These are phyloP conservation scores for Sugiyamaella americana DNA, from an alignment of 805 yeast genomes.

Conservation along the genomic window DNA sequence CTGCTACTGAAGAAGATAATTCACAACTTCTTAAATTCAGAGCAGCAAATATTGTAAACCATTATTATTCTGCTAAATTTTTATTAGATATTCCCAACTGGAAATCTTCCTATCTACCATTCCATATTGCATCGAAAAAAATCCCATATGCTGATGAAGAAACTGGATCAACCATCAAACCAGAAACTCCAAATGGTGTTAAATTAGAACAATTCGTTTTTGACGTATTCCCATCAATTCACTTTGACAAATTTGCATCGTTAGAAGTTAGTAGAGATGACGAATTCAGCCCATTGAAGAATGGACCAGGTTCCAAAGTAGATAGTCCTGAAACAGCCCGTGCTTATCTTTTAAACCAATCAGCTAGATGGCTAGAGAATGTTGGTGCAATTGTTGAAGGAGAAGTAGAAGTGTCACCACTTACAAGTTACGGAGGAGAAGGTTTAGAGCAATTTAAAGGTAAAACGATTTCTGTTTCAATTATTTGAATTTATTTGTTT, in stretches of 20 bases:
- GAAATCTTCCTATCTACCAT: constrained; percentile 57
- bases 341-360: constrained; percentile 54
- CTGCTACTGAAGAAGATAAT: constrained; percentile 48
- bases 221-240: constrained; percentile 84
- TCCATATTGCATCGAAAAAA: constrained; percentile 90
- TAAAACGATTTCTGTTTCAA: constrained; percentile 6
- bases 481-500: constrained; percentile 3
- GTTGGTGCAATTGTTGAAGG: constrained; percentile 61
- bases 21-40: constrained; percentile 57
- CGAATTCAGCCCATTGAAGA: constrained; percentile 93
- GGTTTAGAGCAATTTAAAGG: constrained; percentile 40
- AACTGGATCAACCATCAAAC: constrained; percentile 47
- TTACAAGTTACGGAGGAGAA: constrained; percentile 70
- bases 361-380: constrained; percentile 64
- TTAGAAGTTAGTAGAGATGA: constrained; percentile 79
- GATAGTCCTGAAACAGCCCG: constrained; percentile 85
- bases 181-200: constrained; percentile 80
- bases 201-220: constrained; percentile 95
- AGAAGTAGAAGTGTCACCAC: constrained; percentile 70
- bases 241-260: constrained; percentile 71
- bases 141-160: constrained; percentile 53
- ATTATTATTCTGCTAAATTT: constrained; percentile 82
- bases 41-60: constrained; percentile 97
- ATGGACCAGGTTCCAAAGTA: constrained; percentile 72
- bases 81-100: constrained; percentile 58